A percentile compares a stretch with the other conserved stretches of the same genome.
Conservation (phyloP, 495 filamentous ascomycete genomes). For the Halenospora varia region DNA sequence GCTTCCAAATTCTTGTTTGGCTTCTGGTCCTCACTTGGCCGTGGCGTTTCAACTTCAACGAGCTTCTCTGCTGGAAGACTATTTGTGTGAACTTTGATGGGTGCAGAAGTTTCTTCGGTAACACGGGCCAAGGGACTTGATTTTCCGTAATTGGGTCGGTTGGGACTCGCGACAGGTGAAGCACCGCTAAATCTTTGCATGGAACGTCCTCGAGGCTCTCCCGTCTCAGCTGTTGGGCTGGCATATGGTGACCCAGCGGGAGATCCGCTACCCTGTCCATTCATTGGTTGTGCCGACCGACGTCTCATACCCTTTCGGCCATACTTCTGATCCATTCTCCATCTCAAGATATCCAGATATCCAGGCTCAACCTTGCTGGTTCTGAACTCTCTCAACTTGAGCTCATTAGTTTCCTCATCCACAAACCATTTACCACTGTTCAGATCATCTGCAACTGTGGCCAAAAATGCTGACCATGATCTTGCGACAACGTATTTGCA, state of each 20-base stretch:
- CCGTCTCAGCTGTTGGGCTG: conserved; percentile 40
- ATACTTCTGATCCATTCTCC: conserved; percentile 92
- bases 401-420: conserved; percentile 85
- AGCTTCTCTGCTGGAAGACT: conserved; percentile 29
- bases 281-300: conserved; percentile 31
- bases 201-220: conserved; percentile 47
- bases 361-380: conserved; percentile 81
- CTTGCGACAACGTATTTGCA: conserved; percentile 94
- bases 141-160: conserved; percentile 45
- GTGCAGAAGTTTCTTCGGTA: conserved; percentile 39
- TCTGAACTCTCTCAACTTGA: conserved; percentile 91
- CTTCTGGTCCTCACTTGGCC: conserved; percentile 41
- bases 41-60: conserved; percentile 49
- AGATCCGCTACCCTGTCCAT: conserved; percentile 18
- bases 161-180: conserved; percentile 50
- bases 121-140: conserved; percentile 49
- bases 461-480: conserved; percentile 88
- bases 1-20: conserved; percentile 18
- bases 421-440: conserved; percentile 80
- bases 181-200: conserved; percentile 48
- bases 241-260: conserved; percentile 49
- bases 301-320: conserved; percentile 54
- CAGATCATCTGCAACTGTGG: conserved; percentile 84
- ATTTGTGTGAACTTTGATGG: conserved; percentile 22
- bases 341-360: conserved; percentile 91